Evolutionary conservation across 306 rosid genomes (phyloP).

Genomic region (Vigna angularis): DNA sequence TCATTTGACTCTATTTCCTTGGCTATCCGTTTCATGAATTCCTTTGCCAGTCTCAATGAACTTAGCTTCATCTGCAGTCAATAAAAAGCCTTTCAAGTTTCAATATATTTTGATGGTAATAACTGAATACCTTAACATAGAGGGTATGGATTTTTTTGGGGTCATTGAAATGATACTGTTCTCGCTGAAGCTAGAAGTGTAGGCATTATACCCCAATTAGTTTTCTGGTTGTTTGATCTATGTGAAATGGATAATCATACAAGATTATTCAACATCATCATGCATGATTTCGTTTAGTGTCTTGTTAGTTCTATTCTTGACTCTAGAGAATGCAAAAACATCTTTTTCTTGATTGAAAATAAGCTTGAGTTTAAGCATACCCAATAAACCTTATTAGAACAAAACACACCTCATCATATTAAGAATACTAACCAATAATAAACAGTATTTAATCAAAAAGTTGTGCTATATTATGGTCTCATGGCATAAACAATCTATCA

Average conservation of each 20-base stretch:
- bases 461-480: background rate
- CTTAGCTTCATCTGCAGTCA: constrained; percentile 78
- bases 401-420: constrained; percentile 6
- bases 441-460: background rate
- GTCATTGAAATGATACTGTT: constrained; percentile 16
- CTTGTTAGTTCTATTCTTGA: constrained; percentile 1
- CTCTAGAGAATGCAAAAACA: background rate
- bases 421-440: background rate
- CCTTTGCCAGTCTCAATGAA: constrained; percentile 73
- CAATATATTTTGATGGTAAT: background rate
- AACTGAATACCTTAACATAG: background rate
- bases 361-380: background rate
- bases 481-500: background rate
- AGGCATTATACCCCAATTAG: no score
- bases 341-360: background rate
- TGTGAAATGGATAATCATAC: background rate
- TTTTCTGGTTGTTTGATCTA: background rate
- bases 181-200: background rate
- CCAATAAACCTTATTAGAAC: constrained; percentile 2
- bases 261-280: background rate
- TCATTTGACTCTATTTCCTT: constrained; percentile 60
- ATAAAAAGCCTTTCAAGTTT: background rate
- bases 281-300: constrained; percentile 20
- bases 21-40: constrained; percentile 66
- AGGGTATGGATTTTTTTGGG: background rate